Percentiles rank a stretch among this genome's conserved stretches.
phyloP scores from a whole-genome alignment of 2,329 filamentous ascomycete species.

The Cyphellophora attinorum region DNA sequence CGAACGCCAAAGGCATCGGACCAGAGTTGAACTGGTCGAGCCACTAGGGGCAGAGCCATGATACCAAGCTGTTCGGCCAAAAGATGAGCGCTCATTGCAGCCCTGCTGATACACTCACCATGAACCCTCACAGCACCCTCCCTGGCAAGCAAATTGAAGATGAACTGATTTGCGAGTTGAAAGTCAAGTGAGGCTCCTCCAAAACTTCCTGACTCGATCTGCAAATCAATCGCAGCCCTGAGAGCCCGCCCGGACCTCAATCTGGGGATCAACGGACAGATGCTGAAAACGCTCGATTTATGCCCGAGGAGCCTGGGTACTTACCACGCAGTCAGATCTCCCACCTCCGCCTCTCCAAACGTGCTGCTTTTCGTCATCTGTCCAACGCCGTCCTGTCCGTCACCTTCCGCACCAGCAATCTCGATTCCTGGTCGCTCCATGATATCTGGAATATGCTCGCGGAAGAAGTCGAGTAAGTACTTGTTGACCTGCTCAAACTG shows the following conservation, averaged over 20 bases:
- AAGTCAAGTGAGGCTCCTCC: background rate
- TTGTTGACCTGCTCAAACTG: slow-evolving; percentile 96
- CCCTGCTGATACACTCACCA: too few relatives aligned
- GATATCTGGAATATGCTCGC: slow-evolving; percentile 75
- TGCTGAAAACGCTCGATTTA: background rate
- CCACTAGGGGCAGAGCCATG: too few relatives aligned
- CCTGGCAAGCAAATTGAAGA: too few relatives aligned
- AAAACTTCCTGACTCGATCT: too few relatives aligned
- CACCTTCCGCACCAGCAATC: slow-evolving; percentile 12
- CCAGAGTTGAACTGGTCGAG: slow-evolving; percentile 18
- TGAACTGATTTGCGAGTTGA: background rate
- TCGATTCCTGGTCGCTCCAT: slow-evolving; percentile 56
- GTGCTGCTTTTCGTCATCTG: slow-evolving; percentile 75
- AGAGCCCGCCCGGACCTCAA: background rate
- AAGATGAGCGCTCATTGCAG: too few relatives aligned
- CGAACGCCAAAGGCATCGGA: background rate
- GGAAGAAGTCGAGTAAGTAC: slow-evolving; percentile 75
- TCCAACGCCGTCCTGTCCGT: slow-evolving; percentile 40
- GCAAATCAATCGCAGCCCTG: background rate
- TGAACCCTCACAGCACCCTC: too few relatives aligned
- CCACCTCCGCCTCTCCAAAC: slow-evolving; percentile 91
- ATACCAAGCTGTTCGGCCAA: too few relatives aligned
- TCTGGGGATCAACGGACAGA: background rate
- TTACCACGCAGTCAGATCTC: slow-evolving; percentile 50
- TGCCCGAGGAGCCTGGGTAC: too few relatives aligned